These are phyloP conservation scores for Diplodia seriata DNA, from an alignment of 2,329 filamentous ascomycete genomes.

Conservation along the genomic window DNA sequence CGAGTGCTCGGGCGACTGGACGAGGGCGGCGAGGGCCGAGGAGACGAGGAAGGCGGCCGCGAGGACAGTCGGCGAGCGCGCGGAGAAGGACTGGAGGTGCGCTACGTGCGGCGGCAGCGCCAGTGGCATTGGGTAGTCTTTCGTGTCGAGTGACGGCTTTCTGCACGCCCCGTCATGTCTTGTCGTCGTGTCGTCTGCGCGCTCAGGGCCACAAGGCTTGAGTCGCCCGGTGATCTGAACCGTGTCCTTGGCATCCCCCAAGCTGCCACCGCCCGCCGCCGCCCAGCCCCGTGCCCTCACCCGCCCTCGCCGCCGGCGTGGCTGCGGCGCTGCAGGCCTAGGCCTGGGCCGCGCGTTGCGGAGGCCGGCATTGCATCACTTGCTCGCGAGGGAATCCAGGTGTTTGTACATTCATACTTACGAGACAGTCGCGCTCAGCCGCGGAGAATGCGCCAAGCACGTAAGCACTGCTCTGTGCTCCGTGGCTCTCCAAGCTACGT, in stretches of 20 bases:
- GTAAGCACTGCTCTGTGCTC: constrained; percentile 19
- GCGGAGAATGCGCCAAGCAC: constrained; percentile 20
- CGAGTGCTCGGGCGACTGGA: constrained; percentile 41
- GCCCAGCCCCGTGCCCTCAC: background rate
- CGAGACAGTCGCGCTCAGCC: constrained; percentile 15
- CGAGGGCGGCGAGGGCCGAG: constrained; percentile 26
- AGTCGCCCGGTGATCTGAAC: constrained; percentile 31
- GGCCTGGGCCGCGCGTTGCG: constrained; percentile 10
- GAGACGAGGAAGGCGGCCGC: constrained; percentile 23
- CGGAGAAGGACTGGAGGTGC: constrained; percentile 30
- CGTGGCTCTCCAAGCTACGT: background rate
- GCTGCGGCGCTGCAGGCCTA: background rate
- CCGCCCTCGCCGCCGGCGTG: background rate
- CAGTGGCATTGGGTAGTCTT: constrained; percentile 32
- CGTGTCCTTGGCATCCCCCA: constrained; percentile 13
- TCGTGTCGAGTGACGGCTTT: constrained; percentile 30
- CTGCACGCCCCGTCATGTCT: constrained; percentile 33
- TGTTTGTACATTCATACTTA: background rate
- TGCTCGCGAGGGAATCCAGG: background rate
- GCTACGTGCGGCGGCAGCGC: constrained; percentile 33
- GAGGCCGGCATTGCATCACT: background rate
- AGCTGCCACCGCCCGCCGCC: background rate
- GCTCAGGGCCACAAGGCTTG: constrained; percentile 14
- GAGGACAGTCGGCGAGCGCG: constrained; percentile 28
- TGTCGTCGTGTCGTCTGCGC: constrained; percentile 30